Percentiles rank a stretch among this genome's conserved stretches.
Conservation (phyloP, 2,329 filamentous ascomycete genomes). For the Fusarium torulosum region DNA sequence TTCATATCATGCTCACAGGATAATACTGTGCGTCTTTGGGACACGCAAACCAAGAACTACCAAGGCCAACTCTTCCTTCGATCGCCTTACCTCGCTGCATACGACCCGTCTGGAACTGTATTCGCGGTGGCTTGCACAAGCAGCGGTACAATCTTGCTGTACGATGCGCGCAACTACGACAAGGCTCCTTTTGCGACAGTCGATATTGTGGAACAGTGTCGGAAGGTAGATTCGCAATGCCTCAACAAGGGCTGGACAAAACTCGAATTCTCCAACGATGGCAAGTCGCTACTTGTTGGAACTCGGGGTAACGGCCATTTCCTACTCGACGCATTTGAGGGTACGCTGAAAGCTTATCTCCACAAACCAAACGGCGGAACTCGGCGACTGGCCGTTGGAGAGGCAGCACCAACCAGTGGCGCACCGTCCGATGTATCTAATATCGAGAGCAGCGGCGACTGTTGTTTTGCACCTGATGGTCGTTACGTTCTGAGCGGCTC, state of each 20-base stretch:
- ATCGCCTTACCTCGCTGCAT: slow-evolving; percentile 85
- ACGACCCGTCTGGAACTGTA: slow-evolving; percentile 91
- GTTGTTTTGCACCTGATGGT: slow-evolving; percentile 90
- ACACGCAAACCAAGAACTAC: slow-evolving; percentile 82
- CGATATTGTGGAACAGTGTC: slow-evolving; percentile 74
- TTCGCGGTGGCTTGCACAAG: slow-evolving; percentile 89
- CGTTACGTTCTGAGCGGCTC: slow-evolving; percentile 88
- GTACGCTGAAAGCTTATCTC: slow-evolving; percentile 80
- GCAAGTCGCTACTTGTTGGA: slow-evolving; percentile 85
- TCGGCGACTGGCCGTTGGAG: slow-evolving; percentile 66
- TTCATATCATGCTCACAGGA: slow-evolving; percentile 94
- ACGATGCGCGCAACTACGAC: slow-evolving; percentile 94
- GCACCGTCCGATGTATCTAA: slow-evolving; percentile 53
- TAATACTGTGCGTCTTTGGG: slow-evolving; percentile 93
- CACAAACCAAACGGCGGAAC: slow-evolving; percentile 68
- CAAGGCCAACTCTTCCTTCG: slow-evolving; percentile 85
- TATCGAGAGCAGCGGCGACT: slow-evolving; percentile 77
- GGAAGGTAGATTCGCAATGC: slow-evolving; percentile 66
- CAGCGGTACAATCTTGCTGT: slow-evolving; percentile 84
- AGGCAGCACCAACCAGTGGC: slow-evolving; percentile 56
- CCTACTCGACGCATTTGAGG: slow-evolving; percentile 92
- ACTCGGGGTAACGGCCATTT: slow-evolving; percentile 90
- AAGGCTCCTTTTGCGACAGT: slow-evolving; percentile 90
- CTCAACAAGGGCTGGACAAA: slow-evolving; percentile 83
- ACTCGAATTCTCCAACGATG: slow-evolving; percentile 96